Conservation (phyloP, 1,139 yeast genomes). For the Suhomyces terraborum region DNA sequence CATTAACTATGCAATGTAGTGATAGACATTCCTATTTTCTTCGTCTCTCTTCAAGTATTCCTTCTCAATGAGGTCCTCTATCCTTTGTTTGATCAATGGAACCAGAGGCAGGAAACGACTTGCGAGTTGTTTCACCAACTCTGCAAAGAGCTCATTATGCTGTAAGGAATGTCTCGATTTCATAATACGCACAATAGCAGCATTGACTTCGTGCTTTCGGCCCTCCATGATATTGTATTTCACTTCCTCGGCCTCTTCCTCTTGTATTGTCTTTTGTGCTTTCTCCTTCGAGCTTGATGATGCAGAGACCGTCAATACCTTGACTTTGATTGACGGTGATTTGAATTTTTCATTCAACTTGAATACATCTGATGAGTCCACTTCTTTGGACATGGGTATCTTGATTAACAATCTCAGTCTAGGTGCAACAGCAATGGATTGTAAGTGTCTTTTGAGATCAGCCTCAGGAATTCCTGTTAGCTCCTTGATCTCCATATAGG, state of each 20-base stretch:
- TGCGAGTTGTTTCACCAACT: slow-evolving; percentile 62
- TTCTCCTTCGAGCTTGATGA: slow-evolving; percentile 23
- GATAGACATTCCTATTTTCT: slow-evolving; percentile 61
- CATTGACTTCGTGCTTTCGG: slow-evolving; percentile 68
- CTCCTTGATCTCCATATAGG: slow-evolving; percentile 63
- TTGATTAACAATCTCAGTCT: slow-evolving; percentile 72
- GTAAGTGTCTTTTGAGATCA: slow-evolving; percentile 76
- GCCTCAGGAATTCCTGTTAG: slow-evolving; percentile 70
- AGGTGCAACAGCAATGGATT: slow-evolving; percentile 85
- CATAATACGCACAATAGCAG: slow-evolving; percentile 88
- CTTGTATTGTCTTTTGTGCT: slow-evolving; percentile 40
- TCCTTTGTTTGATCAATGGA: slow-evolving; percentile 66
- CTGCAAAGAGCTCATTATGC: slow-evolving; percentile 68
- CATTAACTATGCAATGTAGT: slow-evolving; percentile 62
- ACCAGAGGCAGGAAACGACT: slow-evolving; percentile 72
- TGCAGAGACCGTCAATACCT: slow-evolving; percentile 69
- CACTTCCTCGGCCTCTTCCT: slow-evolving; percentile 42
- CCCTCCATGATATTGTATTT: slow-evolving; percentile 41
- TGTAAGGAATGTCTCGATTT: slow-evolving; percentile 65
- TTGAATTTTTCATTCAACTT: slow-evolving; percentile 70
- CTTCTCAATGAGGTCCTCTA: slow-evolving; percentile 79
- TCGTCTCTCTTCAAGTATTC: slow-evolving; percentile 81
- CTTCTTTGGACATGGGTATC: slow-evolving; percentile 73
- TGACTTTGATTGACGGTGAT: slow-evolving; percentile 70
- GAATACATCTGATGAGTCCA: slow-evolving; percentile 65